phyloP scores from a whole-genome alignment of 768 basidiomycete genomes.

The Tricholomella constricta region DNA sequence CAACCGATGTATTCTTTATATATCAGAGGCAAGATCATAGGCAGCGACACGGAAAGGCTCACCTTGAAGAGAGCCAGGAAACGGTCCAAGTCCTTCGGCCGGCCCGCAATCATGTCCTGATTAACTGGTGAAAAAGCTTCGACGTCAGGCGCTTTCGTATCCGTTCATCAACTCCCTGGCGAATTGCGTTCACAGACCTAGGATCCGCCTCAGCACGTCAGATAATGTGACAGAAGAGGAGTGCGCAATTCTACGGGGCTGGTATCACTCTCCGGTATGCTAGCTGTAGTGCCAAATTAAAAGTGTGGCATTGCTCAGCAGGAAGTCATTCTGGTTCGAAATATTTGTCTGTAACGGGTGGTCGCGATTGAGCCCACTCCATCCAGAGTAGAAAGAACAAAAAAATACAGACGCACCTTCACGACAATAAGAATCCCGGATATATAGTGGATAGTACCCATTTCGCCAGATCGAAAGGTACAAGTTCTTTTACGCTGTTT shows the following conservation, averaged over 20 bases:
- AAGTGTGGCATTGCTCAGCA: constrained; percentile 15
- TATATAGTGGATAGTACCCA: constrained; percentile 10
- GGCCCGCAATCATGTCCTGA: constrained; percentile 9
- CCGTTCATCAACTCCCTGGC: constrained; percentile 3
- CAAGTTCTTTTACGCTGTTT: neutral
- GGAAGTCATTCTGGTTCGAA: constrained; percentile 6
- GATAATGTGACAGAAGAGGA: no score
- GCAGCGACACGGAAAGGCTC: neutral
- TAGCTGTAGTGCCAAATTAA: constrained; percentile 9
- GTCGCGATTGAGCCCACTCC: no score
- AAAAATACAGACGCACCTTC: neutral
- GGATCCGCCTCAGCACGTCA: no score
- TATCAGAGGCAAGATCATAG: no score
- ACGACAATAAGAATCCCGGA: constrained; percentile 7
- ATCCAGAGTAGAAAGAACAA: no score
- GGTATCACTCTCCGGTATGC: neutral
- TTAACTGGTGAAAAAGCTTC: constrained; percentile 7
- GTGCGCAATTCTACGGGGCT: neutral
- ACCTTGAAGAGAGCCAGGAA: constrained; percentile 11
- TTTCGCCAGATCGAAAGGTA: neutral
- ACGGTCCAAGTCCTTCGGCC: constrained; percentile 7
- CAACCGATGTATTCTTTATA: no score
- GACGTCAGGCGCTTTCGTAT: constrained; percentile 1
- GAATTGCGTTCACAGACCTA: constrained; percentile 4
- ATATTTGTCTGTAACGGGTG: constrained; percentile 5